Evolutionary conservation across 1,284 basidiomycete species (phyloP).

Genomic region (Irpex rosettiformis): DNA sequence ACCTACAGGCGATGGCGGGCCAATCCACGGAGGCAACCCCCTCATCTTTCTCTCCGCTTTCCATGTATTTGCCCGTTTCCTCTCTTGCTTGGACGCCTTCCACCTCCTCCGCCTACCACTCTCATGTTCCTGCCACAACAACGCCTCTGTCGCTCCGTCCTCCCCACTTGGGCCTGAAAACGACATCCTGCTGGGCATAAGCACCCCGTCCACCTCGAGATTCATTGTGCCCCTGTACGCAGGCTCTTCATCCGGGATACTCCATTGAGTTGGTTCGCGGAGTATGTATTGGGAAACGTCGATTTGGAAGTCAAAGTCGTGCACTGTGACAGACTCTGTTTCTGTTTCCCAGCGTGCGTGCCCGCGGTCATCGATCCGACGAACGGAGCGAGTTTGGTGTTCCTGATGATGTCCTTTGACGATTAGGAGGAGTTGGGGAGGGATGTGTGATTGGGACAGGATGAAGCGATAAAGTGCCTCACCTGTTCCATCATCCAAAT

Average conservation of each 20-base stretch:
- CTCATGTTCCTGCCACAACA: constrained; percentile 18
- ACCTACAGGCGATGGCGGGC: constrained; percentile 7
- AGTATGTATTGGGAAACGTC: constrained; percentile 36
- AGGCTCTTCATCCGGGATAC: constrained; percentile 31
- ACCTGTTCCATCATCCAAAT: no score
- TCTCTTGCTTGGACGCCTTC: constrained; percentile 23
- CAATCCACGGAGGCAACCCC: constrained; percentile 33
- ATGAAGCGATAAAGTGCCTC: constrained; percentile 75
- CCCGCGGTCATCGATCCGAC: constrained; percentile 32
- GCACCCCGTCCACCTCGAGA: constrained; percentile 22
- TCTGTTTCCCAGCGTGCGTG: constrained; percentile 43
- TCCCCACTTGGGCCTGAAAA: background rate
- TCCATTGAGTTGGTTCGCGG: constrained; percentile 28
- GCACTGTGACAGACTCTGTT: constrained; percentile 50
- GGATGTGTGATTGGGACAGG: constrained; percentile 46
- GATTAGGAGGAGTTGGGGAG: constrained; percentile 48
- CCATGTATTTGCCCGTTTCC: constrained; percentile 22
- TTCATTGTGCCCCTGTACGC: constrained; percentile 33
- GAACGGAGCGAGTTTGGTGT: constrained; percentile 46
- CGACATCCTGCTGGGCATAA: constrained; percentile 4
- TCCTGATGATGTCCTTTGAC: constrained; percentile 62
- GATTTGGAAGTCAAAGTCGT: constrained; percentile 65
- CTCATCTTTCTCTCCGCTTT: constrained; percentile 19
- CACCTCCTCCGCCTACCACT: constrained; percentile 9
- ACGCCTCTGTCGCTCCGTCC: constrained; percentile 3